A percentile compares a stretch with the other conserved stretches of the same genome.
Conservation (phyloP, 2,329 filamentous ascomycete genomes). For the Trichoderma cornu-damae region DNA sequence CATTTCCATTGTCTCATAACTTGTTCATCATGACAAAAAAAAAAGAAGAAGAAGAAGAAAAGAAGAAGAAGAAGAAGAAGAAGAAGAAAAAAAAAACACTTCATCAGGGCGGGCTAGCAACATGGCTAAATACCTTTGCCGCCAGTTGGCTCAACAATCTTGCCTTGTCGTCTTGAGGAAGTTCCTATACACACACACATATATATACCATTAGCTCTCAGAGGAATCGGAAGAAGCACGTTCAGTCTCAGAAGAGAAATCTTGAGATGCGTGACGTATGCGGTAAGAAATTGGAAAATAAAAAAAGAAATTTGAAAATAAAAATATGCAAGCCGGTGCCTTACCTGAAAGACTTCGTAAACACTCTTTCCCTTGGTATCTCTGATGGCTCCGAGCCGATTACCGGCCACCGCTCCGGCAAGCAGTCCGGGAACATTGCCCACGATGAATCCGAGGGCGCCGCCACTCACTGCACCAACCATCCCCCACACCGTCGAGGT, state of each 20-base stretch:
- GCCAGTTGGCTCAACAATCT: conserved; percentile 79
- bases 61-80: not conserved
- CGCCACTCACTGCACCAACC: conserved; percentile 79
- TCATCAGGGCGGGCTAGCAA: conserved; percentile 46
- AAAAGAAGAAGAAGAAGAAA: not conserved
- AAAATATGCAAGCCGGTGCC: conserved; percentile 21
- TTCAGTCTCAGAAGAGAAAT: conserved; percentile 16
- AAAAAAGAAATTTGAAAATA: too few relatives aligned
- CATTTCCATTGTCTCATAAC: conserved; percentile 11
- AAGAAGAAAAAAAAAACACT: too few relatives aligned
- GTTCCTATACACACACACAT: conserved; percentile 54
- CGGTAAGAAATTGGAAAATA: not conserved
- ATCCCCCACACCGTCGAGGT: conserved; percentile 81
- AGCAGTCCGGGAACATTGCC: conserved; percentile 86
- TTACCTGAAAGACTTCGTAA: conserved; percentile 73
- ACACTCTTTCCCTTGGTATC: conserved; percentile 94
- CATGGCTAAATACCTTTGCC: conserved; percentile 78
- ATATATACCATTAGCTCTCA: conserved; percentile 12
- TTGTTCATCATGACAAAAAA: not conserved
- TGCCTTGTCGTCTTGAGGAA: conserved; percentile 77
- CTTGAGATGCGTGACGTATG: not conserved
- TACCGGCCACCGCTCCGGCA: conserved; percentile 87
- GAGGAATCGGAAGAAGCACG: conserved; percentile 2
- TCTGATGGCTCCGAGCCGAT: conserved; percentile 80
- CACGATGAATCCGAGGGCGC: conserved; percentile 88